Evolutionary conservation across 2,329 filamentous ascomycete species (phyloP), one percentile per base, ranked within the genome.

Genomic region (Penicillium verrucosum): DNA sequence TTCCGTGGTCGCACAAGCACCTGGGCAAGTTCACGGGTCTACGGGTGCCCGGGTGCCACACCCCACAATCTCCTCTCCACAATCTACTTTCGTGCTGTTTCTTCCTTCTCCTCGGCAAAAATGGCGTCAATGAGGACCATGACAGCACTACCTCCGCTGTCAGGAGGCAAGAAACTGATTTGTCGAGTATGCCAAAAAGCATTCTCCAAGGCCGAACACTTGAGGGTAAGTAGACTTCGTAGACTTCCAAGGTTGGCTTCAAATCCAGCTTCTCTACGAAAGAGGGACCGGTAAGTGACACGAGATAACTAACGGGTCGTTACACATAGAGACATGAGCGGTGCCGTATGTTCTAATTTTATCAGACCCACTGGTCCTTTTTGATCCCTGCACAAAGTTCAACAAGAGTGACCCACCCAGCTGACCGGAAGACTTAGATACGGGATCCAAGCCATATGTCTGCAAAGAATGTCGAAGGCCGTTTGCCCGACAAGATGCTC

Each of bases 401-500:
- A 34, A 30, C 14, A 6, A 9, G 23, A 18, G 52, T n/a, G 30
- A 47, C 47, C 38, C 50, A 49, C 54, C 54, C 51, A 37, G 56
- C 67, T 69, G 53, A 72, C 60, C 41, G 42, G 43, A 54, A 57
- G 21, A 51, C 38, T 12, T 61, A 76, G 74, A 77, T 58, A 77
- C 75, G 42, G 75, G 75, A 45, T 70, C 70, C 11, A 75, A 74
- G 60, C 76, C 76, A 18, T 78, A 73, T 51, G 64, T 70, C 45
- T 78, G 76, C 60, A 73, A 72, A 63, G 66, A 72, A 48, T 78
- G 76, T 57, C 65, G 67, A 18, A 67, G 76, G 44, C 70, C 75
- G 4, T 78, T 78, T 64, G 73, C 74, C 18, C 70, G 76, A 44
- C 74, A 78, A 60, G 76, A 78, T 65, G 75, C 76, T 16, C 71